phyloP scores from a whole-genome alignment of 371 early-diverging fungal genomes.

The Rhizomucor pusillus region DNA sequence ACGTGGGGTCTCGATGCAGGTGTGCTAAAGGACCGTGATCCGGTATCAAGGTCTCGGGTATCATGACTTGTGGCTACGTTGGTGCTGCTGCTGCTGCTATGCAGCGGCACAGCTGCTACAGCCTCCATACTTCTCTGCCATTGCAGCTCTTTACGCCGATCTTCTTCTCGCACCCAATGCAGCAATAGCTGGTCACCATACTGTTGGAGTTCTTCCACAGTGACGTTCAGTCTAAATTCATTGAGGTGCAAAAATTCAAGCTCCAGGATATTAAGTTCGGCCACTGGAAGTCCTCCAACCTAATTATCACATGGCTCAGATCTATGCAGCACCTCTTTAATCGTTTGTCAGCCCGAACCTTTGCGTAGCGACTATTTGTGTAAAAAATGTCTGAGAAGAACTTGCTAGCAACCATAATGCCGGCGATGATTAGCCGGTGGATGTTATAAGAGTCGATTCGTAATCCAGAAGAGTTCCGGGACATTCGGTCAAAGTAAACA shows the following conservation, averaged over 20 bases:
- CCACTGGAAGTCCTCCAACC: constrained; percentile 92
- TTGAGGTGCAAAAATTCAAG: constrained; percentile 77
- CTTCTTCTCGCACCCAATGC: constrained; percentile 30
- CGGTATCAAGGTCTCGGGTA: too few relatives aligned
- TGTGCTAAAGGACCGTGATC: too few relatives aligned
- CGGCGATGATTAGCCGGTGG: constrained; percentile 76
- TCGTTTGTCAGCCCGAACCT: constrained; percentile 25
- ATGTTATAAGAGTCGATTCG: constrained; percentile 75
- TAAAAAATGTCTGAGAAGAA: constrained; percentile 80
- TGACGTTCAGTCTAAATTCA: constrained; percentile 74
- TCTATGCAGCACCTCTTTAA: not conserved
- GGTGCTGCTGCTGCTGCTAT: not conserved
- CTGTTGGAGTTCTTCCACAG: constrained; percentile 75
- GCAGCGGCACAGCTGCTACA: not conserved
- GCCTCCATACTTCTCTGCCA: constrained; percentile 10
- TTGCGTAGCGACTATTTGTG: constrained; percentile 78
- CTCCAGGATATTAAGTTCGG: constrained; percentile 89
- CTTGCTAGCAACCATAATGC: constrained; percentile 69
- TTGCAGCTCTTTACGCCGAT: constrained; percentile 15
- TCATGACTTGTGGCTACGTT: not conserved
- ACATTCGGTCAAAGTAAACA: constrained; percentile 77
- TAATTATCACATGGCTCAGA: constrained; percentile 22
- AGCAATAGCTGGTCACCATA: constrained; percentile 56
- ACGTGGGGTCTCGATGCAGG: too few relatives aligned
- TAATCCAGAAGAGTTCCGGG: constrained; percentile 48